These are phyloP conservation scores for Colletotrichum lindemuthianum DNA, from an alignment of 2,329 filamentous ascomycete genomes.

Conservation along the genomic window DNA sequence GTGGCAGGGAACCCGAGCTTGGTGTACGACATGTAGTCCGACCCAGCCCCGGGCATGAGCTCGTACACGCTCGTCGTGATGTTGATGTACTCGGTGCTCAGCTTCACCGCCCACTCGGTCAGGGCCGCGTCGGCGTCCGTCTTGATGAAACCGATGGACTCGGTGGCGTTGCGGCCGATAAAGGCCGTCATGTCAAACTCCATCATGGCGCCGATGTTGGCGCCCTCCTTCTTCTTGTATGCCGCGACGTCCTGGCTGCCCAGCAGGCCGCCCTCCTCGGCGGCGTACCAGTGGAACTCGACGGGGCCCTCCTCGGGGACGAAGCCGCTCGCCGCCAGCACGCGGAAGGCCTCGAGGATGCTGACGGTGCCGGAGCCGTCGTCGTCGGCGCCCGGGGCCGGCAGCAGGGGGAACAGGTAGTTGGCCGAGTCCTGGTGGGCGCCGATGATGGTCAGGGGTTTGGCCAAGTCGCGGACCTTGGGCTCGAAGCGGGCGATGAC, in stretches of 20 bases:
- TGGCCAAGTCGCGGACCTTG: constrained; percentile 47
- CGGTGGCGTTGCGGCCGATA: constrained; percentile 48
- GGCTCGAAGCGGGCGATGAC: constrained; percentile 74
- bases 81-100: constrained; percentile 49
- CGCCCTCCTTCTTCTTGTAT: constrained; percentile 69
- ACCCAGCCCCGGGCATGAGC: constrained; percentile 46
- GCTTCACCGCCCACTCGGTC: constrained; percentile 47
- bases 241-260: constrained; percentile 73
- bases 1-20: constrained; percentile 50
- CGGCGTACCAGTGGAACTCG: constrained; percentile 85
- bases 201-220: constrained; percentile 77
- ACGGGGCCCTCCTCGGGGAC: constrained; percentile 55
- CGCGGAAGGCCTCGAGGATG: constrained; percentile 76
- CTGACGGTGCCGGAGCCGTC: constrained; percentile 79
- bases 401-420: constrained; percentile 73
- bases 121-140: constrained; percentile 49
- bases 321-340: constrained; percentile 62
- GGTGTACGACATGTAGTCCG: constrained; percentile 54
- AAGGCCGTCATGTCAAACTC: constrained; percentile 62
- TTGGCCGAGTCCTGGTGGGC: constrained; percentile 82
- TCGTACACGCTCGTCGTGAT: constrained; percentile 48
- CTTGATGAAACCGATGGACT: constrained; percentile 51
- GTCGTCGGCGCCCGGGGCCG: constrained; percentile 78
- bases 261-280: constrained; percentile 76
- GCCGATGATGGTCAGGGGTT: constrained; percentile 64